Base-by-base conservation (phyloP, 2,329 filamentous ascomycete species). In the Diaporthe aspalathi region DNA sequence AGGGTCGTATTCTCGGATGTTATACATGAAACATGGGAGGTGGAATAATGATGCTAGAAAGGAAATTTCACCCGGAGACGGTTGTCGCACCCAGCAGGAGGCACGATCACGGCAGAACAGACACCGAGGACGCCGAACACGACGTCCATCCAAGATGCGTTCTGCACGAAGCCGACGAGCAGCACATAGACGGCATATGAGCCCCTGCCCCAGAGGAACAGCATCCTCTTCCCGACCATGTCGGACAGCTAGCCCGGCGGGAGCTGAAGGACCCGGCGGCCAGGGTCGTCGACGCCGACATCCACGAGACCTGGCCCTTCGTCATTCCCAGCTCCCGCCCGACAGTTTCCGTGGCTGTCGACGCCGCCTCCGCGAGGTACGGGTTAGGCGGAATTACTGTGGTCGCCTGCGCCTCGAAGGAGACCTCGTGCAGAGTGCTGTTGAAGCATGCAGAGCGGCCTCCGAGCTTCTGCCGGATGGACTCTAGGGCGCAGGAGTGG, bases 211-310 rank as follows among this genome's bases (percentile, higher is more conserved):
- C 80, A 79, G 22, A 92, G 84, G 76, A 92, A 90, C 77, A 92
- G 84, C 0, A 80, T 74, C 74, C 89, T 90, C 43, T 90, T 85
- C n/a, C 90, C 91, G 60, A 92, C 89, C 54, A 92, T 82, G 76
- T 93, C 91, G 2, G 90, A 89, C 8, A 92, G 80, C 74, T 88
- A 88, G 49, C 90, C 91, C 72, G 93, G 91, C 75, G 90, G 87
- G 11, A 93, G 84, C 73, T 93, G 84, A 93, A 89, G 0, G 90
- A 86, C 8, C 90, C 90, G 45, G 88, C 88, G 1, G 87, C 88
- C 20, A 93, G 83, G 81, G 88, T 87, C 49, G 87, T 84, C n/a
- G 90, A 86, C 9, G 90, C 90, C 57, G 84, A 85, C 72, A 92
- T 89, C 90, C 91, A 93, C 0, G 90, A 91, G 29, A 93, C 87